Base-by-base conservation (phyloP, 2,329 filamentous ascomycete species). In the Pseudogymnoascus sp. region DNA sequence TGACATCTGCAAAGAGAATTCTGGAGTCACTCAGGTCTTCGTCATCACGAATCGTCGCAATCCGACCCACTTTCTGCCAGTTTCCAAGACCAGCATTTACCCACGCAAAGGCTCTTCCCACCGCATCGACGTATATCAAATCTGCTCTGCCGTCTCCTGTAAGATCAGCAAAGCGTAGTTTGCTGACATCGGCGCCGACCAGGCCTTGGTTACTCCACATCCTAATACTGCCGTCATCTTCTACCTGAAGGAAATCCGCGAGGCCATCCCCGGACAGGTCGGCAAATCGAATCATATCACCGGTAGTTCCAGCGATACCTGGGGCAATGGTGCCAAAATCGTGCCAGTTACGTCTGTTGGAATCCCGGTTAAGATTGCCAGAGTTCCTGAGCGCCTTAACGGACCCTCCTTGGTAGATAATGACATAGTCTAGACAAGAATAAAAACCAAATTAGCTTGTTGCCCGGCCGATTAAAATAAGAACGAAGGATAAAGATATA, bases 161-260 rank as follows among this genome's bases (percentile, higher is more conserved):
- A 27, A 77, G 70, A 64, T 77, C 76, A 3, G 71, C 72, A 33
- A 67, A 78, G 6, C 70, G 69, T 7, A 74, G 59, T 61, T 75
- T 74, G n/a, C 74, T 73, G 1, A 73, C 70, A 48, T 76, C 74
- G 6, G 35, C 35, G 10, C 35, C 35, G 6, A 36, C 10, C 3
- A 36, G n/a, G n/a, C n/a, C n/a, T n/a, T n/a, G n/a, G n/a, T n/a
- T n/a, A n/a, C n/a, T n/a, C n/a, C n/a, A n/a, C 35, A 36, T 36
- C 13, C 10, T 6, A 36, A 36, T 9, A 36, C 35, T 36, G 9
- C 35, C 35, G 13, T 36, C 35, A 2, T 36, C 9, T 6, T 6
- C 10, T 9, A 36, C 35, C 9, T 6, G 4, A 9, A 36, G 35
- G 9, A 36, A 36, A 36, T 36, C 35, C 35, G 35, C 35, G 6